These are phyloP conservation scores for Trifolium subterraneum DNA, from an alignment of 306 rosid species.

Conservation along the genomic window DNA sequence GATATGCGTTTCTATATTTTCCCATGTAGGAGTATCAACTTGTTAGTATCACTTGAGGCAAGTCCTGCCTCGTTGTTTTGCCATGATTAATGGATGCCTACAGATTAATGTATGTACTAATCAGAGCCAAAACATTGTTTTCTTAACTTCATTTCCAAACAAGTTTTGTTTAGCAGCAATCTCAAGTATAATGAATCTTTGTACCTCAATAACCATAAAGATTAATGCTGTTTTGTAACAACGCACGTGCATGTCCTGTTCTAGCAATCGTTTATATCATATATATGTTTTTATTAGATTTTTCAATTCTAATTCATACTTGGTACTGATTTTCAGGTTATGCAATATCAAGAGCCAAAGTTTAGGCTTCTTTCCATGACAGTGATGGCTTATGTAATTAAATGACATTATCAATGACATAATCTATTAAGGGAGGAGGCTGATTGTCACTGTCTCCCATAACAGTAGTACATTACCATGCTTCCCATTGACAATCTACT, in stretches of 20 bases:
- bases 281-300: slow-evolving; percentile 9
- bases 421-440: slow-evolving; percentile 14
- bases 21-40: slow-evolving; percentile 27
- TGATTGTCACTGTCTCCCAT: slow-evolving; percentile 28
- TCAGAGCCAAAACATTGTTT: slow-evolving; percentile 19
- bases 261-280: not conserved
- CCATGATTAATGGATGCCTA: no score
- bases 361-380: slow-evolving; percentile 11
- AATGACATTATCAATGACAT: not conserved
- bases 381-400: not conserved
- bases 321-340: slow-evolving; percentile 50
- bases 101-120: slow-evolving; percentile 28
- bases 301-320: slow-evolving; percentile 31
- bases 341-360: slow-evolving; percentile 18
- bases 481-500: slow-evolving; percentile 24
- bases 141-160: slow-evolving; percentile 8
- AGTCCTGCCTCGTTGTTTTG: no score
- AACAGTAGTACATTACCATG: slow-evolving; percentile 7
- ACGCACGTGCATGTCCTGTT: not conserved
- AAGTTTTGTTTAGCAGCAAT: slow-evolving; percentile 13
- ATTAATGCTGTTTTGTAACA: not conserved
- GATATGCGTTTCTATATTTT: slow-evolving; percentile 22
- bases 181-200: slow-evolving; percentile 6
- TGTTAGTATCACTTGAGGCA: not conserved
- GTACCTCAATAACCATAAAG: not conserved